Percentiles rank a stretch among this genome's conserved stretches.
Evolutionary conservation across 805 yeast genomes (phyloP).

Genomic region (Cephaloascus albidus): DNA sequence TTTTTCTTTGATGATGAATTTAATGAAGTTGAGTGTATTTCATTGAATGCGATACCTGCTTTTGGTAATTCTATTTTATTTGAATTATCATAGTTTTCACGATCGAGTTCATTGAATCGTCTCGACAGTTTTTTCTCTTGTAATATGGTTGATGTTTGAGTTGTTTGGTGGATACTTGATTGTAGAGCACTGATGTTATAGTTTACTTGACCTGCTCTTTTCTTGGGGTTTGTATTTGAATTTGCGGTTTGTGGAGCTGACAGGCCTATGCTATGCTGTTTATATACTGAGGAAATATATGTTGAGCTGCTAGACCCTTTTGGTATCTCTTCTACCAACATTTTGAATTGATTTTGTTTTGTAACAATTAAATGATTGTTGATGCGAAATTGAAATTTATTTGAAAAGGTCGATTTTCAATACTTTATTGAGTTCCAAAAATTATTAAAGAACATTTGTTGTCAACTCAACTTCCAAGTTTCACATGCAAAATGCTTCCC

Average conservation of each 20-base stretch:
- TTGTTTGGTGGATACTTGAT: neutral
- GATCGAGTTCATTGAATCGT: slow-evolving; percentile 29
- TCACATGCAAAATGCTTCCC: too few species aligned
- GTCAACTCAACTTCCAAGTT: too few species aligned
- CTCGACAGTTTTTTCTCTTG: slow-evolving; percentile 25
- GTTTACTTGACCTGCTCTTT: neutral
- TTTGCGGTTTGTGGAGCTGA: too few species aligned
- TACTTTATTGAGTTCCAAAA: too few species aligned
- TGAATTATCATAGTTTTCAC: slow-evolving; percentile 33
- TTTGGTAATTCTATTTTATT: slow-evolving; percentile 27
- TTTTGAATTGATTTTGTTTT: too few species aligned
- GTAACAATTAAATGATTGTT: too few species aligned
- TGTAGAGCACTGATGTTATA: neutral
- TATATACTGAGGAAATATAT: too few species aligned
- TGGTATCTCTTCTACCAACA: neutral
- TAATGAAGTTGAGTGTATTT: slow-evolving; percentile 3
- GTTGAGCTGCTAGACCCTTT: neutral
- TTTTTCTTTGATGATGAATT: slow-evolving; percentile 4
- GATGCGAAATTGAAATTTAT: too few species aligned
- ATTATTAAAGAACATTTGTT: too few species aligned
- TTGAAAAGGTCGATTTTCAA: too few species aligned
- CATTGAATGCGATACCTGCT: slow-evolving; percentile 13
- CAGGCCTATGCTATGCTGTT: too few species aligned
- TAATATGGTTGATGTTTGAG: slow-evolving; percentile 11
- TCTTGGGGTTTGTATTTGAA: too few species aligned